A percentile compares a stretch with the other conserved stretches of the same genome.
Conservation (phyloP, 208 protist species). For the Acanthamoeba triangularis region DNA sequence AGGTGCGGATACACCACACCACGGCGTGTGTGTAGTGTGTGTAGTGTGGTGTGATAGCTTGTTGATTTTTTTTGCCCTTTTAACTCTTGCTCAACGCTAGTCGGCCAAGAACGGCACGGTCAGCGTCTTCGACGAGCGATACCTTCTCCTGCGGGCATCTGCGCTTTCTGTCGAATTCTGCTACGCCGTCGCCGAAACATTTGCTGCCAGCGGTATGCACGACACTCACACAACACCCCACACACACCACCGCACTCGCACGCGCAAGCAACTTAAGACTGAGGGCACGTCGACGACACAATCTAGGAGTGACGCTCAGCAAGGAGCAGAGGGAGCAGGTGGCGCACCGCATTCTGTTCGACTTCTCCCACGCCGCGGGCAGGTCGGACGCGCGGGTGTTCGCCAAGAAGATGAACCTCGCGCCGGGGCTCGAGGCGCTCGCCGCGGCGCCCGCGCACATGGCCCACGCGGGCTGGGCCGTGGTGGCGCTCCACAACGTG, state of each 20-base stretch:
- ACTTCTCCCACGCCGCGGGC: constrained; percentile 30
- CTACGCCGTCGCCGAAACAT: constrained; percentile 12
- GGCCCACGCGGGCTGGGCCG: constrained; percentile 47
- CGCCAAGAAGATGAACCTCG: constrained; percentile 47
- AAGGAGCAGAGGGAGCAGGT: background rate
- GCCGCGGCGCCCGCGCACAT: constrained; percentile 20
- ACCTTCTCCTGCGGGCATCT: background rate
- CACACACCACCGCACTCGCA: background rate
- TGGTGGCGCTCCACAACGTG: background rate
- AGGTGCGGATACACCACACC: background rate
- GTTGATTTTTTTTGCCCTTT: background rate
- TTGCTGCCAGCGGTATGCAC: background rate
- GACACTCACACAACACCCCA: background rate
- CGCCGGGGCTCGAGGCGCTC: background rate
- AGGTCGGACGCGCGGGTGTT: constrained; percentile 61
- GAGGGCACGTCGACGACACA: background rate
- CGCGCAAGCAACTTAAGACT: background rate
- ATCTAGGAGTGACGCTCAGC: background rate
- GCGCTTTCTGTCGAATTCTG: constrained; percentile 58
- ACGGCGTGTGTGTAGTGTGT: too few species aligned
- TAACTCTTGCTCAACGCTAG: background rate
- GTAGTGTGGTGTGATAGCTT: background rate
- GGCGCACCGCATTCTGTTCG: constrained; percentile 39
- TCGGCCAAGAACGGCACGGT: background rate
- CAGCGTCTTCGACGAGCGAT: constrained; percentile 24